Percentiles rank a stretch among this genome's conserved stretches.
These are phyloP conservation scores for Diaporthe longicolla DNA, from an alignment of 2,329 filamentous ascomycete species.

Conservation along the genomic window DNA sequence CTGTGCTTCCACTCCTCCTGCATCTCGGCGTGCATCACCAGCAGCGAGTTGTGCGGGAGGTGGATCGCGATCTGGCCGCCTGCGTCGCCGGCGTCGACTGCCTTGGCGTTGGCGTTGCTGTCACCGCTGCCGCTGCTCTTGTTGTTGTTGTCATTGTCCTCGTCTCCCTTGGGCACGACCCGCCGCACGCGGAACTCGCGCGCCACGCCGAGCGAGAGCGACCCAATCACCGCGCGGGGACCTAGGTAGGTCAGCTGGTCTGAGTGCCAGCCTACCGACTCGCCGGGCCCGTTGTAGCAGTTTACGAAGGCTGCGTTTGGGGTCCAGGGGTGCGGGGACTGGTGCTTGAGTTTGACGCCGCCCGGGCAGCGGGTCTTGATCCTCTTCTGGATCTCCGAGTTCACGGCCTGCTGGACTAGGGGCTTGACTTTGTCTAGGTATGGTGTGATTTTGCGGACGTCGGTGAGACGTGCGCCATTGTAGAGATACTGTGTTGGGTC, in stretches of 20 bases:
- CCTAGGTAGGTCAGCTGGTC: constrained; percentile 96
- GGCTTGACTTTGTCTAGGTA: constrained; percentile 79
- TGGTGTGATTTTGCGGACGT: constrained; percentile 83
- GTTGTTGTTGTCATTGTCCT: neutral
- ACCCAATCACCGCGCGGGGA: constrained; percentile 89
- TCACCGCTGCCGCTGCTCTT: neutral
- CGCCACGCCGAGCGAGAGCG: constrained; percentile 90
- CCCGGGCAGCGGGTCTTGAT: constrained; percentile 78
- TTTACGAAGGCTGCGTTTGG: constrained; percentile 96
- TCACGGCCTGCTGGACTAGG: constrained; percentile 82
- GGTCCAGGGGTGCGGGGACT: constrained; percentile 80
- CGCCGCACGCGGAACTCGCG: constrained; percentile 91
- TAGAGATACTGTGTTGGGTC: constrained; percentile 74
- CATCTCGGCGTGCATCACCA: constrained; percentile 98
- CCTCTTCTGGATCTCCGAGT: constrained; percentile 79
- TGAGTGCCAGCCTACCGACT: constrained; percentile 92
- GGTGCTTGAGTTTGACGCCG: constrained; percentile 81
- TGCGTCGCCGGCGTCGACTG: constrained; percentile 69
- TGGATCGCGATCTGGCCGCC: constrained; percentile 93
- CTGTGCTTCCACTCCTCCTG: constrained; percentile 97
- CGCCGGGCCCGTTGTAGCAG: constrained; percentile 85
- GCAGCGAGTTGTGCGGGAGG: constrained; percentile 91
- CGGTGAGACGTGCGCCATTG: constrained; percentile 81
- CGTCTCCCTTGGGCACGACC: constrained; percentile 77
- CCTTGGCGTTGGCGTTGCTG: constrained; percentile 52